Evolutionary conservation across 306 rosid species (phyloP).

Genomic region (Arachis stenosperma): DNA sequence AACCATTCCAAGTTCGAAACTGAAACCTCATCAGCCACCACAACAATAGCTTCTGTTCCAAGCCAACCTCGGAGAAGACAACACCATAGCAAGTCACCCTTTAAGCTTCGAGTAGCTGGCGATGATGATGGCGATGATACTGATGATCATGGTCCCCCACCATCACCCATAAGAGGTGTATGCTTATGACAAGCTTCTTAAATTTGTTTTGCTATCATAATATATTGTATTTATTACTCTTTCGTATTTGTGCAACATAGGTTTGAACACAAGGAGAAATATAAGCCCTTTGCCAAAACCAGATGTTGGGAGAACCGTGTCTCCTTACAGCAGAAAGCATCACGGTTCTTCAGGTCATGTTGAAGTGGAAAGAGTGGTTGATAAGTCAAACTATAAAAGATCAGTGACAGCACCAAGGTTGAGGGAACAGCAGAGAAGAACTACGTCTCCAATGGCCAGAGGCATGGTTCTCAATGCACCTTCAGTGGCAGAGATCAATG

Average conservation of each 20-base stretch:
- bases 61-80: constrained; percentile 49
- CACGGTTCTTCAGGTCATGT: constrained; percentile 16
- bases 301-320: constrained; percentile 51
- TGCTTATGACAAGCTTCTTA: no score
- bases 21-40: constrained; percentile 40
- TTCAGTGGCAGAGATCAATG: constrained; percentile 68
- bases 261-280: constrained; percentile 46
- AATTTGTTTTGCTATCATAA: no score
- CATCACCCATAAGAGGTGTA: constrained; percentile 18
- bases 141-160: background rate
- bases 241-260: no score
- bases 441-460: constrained; percentile 39
- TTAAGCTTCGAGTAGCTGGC: constrained; percentile 48
- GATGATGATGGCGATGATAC: constrained; percentile 1
- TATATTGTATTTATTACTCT: no score
- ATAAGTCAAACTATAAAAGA: constrained; percentile 57
- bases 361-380: constrained; percentile 35
- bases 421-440: constrained; percentile 49
- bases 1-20: constrained; percentile 47
- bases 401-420: constrained; percentile 68
- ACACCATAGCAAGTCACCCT: constrained; percentile 64
- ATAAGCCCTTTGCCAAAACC: constrained; percentile 60
- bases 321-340: constrained; percentile 48
- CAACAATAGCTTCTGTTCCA: constrained; percentile 27
- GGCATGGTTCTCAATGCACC: constrained; percentile 37